These are phyloP conservation scores for Staphylotrichum tortipilum DNA, from an alignment of 495 filamentous ascomycete species.

Conservation along the genomic window DNA sequence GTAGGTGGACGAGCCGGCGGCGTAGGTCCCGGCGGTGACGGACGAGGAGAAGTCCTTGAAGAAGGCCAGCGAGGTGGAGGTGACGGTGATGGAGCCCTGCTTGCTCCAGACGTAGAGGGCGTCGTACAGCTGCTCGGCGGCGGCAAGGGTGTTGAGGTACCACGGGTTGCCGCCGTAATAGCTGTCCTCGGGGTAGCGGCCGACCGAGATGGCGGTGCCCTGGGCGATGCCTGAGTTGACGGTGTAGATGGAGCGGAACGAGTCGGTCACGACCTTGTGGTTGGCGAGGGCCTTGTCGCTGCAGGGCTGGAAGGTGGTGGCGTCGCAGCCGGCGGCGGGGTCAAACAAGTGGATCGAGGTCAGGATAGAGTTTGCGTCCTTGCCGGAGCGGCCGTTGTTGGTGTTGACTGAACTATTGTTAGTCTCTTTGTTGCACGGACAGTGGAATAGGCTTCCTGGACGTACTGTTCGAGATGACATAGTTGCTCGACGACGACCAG, in stretches of 20 bases:
- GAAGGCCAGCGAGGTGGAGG: constrained; percentile 46
- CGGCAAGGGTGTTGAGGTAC: constrained; percentile 56
- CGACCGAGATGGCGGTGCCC: constrained; percentile 51
- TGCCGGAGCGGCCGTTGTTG: constrained; percentile 43
- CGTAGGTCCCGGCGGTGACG: constrained; percentile 44
- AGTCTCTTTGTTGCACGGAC: not conserved
- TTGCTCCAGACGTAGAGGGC: constrained; percentile 52
- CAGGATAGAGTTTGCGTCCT: constrained; percentile 57
- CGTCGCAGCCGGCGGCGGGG: constrained; percentile 47
- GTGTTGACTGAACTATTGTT: constrained; percentile 21
- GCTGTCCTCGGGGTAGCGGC: constrained; percentile 60
- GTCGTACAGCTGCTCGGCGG: constrained; percentile 60
- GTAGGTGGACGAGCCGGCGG: constrained; percentile 38
- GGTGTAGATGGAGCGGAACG: constrained; percentile 50
- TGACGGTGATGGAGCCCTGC: constrained; percentile 44
- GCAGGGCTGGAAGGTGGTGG: constrained; percentile 54
- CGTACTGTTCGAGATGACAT: constrained; percentile 48
- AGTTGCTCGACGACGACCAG: constrained; percentile 48
- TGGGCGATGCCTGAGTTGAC: constrained; percentile 46
- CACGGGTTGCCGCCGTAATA: constrained; percentile 61
- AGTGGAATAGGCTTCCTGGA: not conserved
- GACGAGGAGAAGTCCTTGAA: constrained; percentile 45
- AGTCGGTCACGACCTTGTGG: constrained; percentile 54
- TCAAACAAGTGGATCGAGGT: constrained; percentile 57
- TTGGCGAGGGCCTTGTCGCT: constrained; percentile 53